Percentiles rank a stretch among this genome's conserved stretches.
Evolutionary conservation across 192 early-diverging fungal genomes (phyloP).

Genomic region (Coemansia sp.): DNA sequence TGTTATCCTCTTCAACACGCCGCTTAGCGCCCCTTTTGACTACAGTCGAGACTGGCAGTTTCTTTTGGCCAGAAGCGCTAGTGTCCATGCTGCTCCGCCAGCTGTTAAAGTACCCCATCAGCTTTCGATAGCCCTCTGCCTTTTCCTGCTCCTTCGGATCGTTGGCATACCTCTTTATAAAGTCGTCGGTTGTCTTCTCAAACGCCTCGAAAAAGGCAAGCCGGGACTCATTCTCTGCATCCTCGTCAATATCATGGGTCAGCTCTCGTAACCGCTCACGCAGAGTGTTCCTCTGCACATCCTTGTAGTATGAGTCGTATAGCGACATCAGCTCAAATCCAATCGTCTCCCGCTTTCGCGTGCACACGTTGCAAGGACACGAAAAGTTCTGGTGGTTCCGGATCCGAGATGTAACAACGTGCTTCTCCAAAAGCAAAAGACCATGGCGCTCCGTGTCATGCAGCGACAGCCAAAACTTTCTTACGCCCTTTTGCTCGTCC

Average conservation of each 20-base stretch:
- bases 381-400: constrained; percentile 52
- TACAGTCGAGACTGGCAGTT: background rate
- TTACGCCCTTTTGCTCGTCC: constrained; percentile 37
- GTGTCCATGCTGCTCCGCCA: background rate
- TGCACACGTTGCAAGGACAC: constrained; percentile 48
- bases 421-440: constrained; percentile 40
- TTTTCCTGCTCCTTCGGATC: constrained; percentile 7
- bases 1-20: background rate
- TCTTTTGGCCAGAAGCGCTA: background rate
- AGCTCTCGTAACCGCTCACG: background rate
- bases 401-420: constrained; percentile 37
- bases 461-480: constrained; percentile 41
- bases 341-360: constrained; percentile 50
- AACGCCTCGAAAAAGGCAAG: background rate
- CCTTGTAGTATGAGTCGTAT: constrained; percentile 46
- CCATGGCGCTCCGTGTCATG: constrained; percentile 30
- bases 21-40: background rate
- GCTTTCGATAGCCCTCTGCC: constrained; percentile 2
- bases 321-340: constrained; percentile 45
- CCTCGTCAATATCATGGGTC: background rate
- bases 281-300: constrained; percentile 36
- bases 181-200: constrained; percentile 2
- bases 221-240: background rate
- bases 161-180: constrained; percentile 4
- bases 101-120: background rate